phyloP scores from a whole-genome alignment of 352 stramenopile genomes.

The Pythium pyrilobum region DNA sequence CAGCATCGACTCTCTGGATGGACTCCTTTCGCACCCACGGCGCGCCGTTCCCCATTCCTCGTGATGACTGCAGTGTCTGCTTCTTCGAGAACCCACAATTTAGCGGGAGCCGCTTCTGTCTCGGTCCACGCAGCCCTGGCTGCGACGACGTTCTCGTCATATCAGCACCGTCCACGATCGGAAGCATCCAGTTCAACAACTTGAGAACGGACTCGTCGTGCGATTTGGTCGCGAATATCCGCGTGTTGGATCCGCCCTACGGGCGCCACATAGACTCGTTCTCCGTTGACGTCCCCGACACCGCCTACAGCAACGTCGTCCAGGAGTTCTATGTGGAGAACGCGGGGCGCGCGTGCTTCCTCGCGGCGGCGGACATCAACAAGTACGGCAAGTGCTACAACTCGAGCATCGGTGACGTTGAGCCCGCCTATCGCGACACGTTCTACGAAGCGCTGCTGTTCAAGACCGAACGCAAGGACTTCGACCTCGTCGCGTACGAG shows the following conservation, averaged over 20 bases:
- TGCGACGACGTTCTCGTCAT: constrained; percentile 32
- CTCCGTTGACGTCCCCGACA: constrained; percentile 23
- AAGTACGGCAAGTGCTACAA: constrained; percentile 36
- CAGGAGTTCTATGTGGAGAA: constrained; percentile 44
- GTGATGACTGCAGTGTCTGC: constrained; percentile 28
- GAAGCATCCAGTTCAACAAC: constrained; percentile 37
- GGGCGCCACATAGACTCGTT: constrained; percentile 28
- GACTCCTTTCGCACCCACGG: background rate
- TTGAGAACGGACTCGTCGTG: constrained; percentile 15
- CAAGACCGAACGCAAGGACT: constrained; percentile 27
- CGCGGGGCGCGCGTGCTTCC: constrained; percentile 35
- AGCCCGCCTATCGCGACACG: constrained; percentile 24
- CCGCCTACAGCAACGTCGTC: constrained; percentile 22
- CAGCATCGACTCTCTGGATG: background rate
- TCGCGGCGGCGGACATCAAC: constrained; percentile 12
- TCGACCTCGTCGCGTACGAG: constrained; percentile 38
- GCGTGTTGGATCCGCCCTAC: constrained; percentile 32
- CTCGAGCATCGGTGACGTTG: constrained; percentile 16
- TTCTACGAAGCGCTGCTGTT: constrained; percentile 41
- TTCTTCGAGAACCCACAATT: constrained; percentile 39
- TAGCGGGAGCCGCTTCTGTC: constrained; percentile 24
- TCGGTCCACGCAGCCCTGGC: constrained; percentile 24
- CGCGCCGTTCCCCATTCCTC: constrained; percentile 20
- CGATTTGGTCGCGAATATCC: constrained; percentile 33
- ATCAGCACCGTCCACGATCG: constrained; percentile 28